phyloP scores from a whole-genome alignment of 306 rosid species.

The Medicago lupulina region DNA sequence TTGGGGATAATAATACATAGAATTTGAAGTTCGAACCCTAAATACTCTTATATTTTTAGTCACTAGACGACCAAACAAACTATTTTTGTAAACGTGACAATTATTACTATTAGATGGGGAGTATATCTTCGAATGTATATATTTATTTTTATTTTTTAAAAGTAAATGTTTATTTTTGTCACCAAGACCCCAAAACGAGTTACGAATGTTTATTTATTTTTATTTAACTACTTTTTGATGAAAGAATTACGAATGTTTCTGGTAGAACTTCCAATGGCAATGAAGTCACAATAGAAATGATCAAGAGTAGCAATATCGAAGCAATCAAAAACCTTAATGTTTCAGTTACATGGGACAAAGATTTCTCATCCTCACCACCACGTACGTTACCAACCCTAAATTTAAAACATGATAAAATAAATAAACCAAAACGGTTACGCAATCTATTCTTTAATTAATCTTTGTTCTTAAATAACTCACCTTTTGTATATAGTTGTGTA shows the following conservation, averaged over 20 bases:
- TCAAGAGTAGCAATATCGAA: conserved; percentile 17
- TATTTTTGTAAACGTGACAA: too few species aligned
- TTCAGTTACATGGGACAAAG: conserved; percentile 43
- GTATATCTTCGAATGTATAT: too few species aligned
- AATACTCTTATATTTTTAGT: too few species aligned
- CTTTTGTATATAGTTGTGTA: conserved; percentile 40
- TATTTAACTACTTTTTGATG: too few species aligned
- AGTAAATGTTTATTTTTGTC: too few species aligned
- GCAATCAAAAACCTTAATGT: conserved; percentile 41
- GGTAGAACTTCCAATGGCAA: conserved; percentile 3
- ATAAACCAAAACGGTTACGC: conserved; percentile 36
- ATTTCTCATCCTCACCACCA: conserved; percentile 40
- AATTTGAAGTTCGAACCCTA: too few species aligned
- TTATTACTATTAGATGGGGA: too few species aligned
- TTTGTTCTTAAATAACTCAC: conserved; percentile 34
- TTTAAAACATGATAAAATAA: conserved; percentile 31
- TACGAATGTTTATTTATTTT: too few species aligned
- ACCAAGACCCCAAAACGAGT: too few species aligned
- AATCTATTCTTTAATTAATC: conserved; percentile 49
- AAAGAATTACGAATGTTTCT: not conserved
- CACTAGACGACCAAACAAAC: too few species aligned
- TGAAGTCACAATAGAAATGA: conserved; percentile 20
- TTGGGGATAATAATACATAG: too few species aligned
- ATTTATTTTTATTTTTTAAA: too few species aligned
- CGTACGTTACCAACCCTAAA: conserved; percentile 25